Evolutionary conservation across 2,329 filamentous ascomycete genomes (phyloP).

Genomic region (Fusarium sp.): DNA sequence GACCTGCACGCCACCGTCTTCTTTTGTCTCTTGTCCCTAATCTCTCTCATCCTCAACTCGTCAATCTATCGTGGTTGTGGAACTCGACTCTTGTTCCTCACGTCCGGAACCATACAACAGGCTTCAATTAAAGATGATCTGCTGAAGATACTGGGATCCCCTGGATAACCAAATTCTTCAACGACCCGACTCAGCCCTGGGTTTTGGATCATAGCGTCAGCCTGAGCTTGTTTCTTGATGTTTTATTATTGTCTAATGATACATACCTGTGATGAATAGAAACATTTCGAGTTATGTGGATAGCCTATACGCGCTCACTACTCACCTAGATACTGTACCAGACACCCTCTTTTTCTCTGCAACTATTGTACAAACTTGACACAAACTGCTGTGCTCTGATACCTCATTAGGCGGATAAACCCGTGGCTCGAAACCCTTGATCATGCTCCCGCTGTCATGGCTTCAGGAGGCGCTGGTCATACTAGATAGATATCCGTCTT

Average conservation of each 20-base stretch:
- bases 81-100: slow-evolving; percentile 4
- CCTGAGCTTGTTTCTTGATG: background rate
- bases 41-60: background rate
- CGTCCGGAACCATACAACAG: background rate
- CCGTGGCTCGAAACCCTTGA: slow-evolving; percentile 18
- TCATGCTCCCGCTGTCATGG: slow-evolving; percentile 22
- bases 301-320: no score
- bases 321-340: no score
- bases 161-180: background rate
- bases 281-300: background rate
- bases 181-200: background rate
- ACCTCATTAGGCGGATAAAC: slow-evolving; percentile 11
- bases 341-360: background rate
- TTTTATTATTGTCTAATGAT: background rate
- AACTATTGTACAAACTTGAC: slow-evolving; percentile 11
- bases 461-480: slow-evolving; percentile 13
- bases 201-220: background rate
- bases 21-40: background rate
- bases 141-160: slow-evolving; percentile 3
- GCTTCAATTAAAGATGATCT: slow-evolving; percentile 1
- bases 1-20: background rate
- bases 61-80: background rate
- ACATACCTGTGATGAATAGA: background rate
- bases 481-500: background rate
- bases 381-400: slow-evolving; percentile 21